phyloP scores from a whole-genome alignment of 768 basidiomycete species.

The Suillus discolor region DNA sequence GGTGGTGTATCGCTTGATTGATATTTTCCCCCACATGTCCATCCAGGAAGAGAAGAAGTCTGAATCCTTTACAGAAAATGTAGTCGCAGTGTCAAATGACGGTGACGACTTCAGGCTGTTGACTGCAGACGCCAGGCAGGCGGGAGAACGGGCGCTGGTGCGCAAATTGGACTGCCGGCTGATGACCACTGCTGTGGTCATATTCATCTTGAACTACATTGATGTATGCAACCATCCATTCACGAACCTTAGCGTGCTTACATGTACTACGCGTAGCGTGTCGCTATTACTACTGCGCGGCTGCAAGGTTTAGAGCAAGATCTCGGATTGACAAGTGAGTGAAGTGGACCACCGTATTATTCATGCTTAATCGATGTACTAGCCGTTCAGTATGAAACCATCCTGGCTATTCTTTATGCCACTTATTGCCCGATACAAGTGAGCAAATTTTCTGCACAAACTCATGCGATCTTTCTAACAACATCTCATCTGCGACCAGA shows the following conservation, averaged over 20 bases:
- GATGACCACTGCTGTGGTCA: constrained; percentile 29
- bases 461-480: background rate
- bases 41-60: constrained; percentile 13
- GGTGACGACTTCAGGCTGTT: constrained; percentile 17
- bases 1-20: background rate
- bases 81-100: background rate
- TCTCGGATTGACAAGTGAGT: constrained; percentile 35
- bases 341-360: background rate
- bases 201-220: constrained; percentile 31
- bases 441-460: background rate
- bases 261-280: constrained; percentile 29
- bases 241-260: background rate
- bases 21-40: constrained; percentile 16
- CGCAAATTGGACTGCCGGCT: constrained; percentile 31
- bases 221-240: constrained; percentile 17
- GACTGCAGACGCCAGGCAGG: constrained; percentile 13
- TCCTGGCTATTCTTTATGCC: constrained; percentile 56
- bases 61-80: constrained; percentile 13
- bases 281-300: constrained; percentile 40
- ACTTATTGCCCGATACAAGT: constrained; percentile 58
- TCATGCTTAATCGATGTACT: background rate
- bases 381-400: constrained; percentile 56
- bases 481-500: constrained; percentile 26
- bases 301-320: constrained; percentile 43
- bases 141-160: constrained; percentile 25